Evolutionary conservation across 2,329 filamentous ascomycete genomes (phyloP), one percentile per base, ranked within the genome.

Genomic region (Lasiodiplodia sp.): DNA sequence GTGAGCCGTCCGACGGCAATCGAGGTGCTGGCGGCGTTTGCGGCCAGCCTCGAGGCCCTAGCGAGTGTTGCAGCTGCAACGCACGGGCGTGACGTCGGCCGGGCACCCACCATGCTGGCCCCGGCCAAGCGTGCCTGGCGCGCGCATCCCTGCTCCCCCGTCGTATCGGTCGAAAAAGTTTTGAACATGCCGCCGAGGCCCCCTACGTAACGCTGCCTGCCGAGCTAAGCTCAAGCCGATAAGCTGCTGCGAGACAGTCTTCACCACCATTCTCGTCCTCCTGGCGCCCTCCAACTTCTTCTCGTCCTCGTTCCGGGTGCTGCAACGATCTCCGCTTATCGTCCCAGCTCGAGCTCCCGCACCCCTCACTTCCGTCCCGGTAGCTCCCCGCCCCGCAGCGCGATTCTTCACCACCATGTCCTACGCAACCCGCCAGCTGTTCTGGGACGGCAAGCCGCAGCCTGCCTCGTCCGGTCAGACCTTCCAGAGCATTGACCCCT

Each of bases 401-500:
- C 62, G 21, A 49, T 37, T n/a, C 62, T 37, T 49, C 60, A 57
- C 51, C 53, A 68, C 23, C 34, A 66, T 63, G 58, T 64, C 69
- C 77, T 85, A 86, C 73, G 74, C 84, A 57, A 77, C 82, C 53
- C 86, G 88, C 71, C 87, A 91, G 76, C 89, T 93, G 71, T 96
- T 91, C 81, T 93, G 93, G 83, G 87, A 89, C 72, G 93, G 93
- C 78, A 86, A 87, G 76, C 81, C 85, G 55, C 92, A 93, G 75
- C 81, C 85, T 31, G 86, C 88, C 60, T 85, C 83, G 47, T 87
- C 88, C 11, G 82, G 85, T 52, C 84, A 85, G 69, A 89, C 89
- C 57, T 95, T 96, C 81, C 83, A 89, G 71, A 88, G 91, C 37
- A 84, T 95, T 77, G 86, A 96, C 77, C 93, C 93, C 49, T 88